phyloP scores from a whole-genome alignment of 768 basidiomycete species.

The Chalciporus piperatus region DNA sequence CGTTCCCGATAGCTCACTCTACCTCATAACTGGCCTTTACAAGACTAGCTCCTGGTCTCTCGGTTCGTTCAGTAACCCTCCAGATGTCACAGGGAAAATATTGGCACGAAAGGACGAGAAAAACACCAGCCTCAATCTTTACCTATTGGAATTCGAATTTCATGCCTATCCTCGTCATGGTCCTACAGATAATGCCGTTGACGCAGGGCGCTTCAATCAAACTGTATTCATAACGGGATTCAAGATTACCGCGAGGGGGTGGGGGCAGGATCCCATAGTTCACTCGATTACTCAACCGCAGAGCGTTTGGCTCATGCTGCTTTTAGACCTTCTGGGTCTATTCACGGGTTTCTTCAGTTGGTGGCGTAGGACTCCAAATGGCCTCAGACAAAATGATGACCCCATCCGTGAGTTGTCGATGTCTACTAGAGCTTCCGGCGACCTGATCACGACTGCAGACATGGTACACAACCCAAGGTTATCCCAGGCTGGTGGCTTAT shows the following conservation, averaged over 20 bases:
- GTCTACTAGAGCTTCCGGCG: too few relatives aligned
- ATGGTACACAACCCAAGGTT: not conserved
- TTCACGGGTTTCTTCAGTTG: not conserved
- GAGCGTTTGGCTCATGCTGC: not conserved
- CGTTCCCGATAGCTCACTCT: not conserved
- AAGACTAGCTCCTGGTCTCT: not conserved
- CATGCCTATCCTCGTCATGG: not conserved
- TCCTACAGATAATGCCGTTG: not conserved
- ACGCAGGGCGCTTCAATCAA: not conserved
- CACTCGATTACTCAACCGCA: not conserved
- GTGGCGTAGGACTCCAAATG: too few relatives aligned
- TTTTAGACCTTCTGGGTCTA: too few relatives aligned
- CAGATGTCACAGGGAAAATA: not conserved
- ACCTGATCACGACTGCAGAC: too few relatives aligned
- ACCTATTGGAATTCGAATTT: not conserved
- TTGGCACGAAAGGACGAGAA: not conserved
- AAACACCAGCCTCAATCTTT: not conserved
- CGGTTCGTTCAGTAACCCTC: not conserved
- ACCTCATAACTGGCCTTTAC: not conserved
- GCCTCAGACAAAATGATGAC: too few relatives aligned
- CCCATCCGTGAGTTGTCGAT: too few relatives aligned
- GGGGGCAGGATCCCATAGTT: not conserved
- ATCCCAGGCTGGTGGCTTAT: not conserved
- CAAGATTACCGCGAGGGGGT: not conserved
- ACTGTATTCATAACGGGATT: conserved; percentile 4